Percentiles rank a stretch among this genome's conserved stretches.
Evolutionary conservation across 768 basidiomycete genomes (phyloP).

Genomic region (Cytidiella melzeri): DNA sequence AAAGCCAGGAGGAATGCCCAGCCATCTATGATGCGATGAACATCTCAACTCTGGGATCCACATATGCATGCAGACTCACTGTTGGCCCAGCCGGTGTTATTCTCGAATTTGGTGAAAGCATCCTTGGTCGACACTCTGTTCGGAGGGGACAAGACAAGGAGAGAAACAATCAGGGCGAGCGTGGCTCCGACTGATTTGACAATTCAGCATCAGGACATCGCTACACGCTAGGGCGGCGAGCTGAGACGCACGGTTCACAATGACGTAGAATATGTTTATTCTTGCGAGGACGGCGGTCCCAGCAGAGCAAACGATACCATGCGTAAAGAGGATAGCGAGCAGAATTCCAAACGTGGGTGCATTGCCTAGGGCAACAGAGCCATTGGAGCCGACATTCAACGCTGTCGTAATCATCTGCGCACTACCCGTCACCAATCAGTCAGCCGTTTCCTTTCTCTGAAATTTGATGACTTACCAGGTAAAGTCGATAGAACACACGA

Average conservation of each 20-base stretch:
- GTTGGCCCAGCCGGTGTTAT: conserved; percentile 62
- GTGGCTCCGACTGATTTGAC: conserved; percentile 49
- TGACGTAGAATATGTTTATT: conserved; percentile 63
- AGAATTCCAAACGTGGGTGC: conserved; percentile 67
- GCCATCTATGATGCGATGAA: conserved; percentile 37
- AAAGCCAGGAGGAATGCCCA: conserved; percentile 73
- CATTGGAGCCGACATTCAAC: conserved; percentile 54
- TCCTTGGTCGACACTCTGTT: conserved; percentile 57
- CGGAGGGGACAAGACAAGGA: conserved; percentile 51
- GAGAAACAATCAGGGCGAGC: conserved; percentile 52
- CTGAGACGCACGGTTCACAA: conserved; percentile 48
- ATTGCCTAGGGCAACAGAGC: conserved; percentile 40
- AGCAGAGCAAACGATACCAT: conserved; percentile 67
- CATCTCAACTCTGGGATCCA: neutral
- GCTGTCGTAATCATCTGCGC: conserved; percentile 77
- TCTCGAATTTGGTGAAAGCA: conserved; percentile 66
- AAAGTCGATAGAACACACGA: conserved; percentile 72
- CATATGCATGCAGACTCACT: conserved; percentile 31
- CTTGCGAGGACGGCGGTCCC: conserved; percentile 60
- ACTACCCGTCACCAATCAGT: conserved; percentile 23
- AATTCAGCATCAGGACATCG: neutral
- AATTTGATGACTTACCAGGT: conserved; percentile 39
- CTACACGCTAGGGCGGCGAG: neutral
- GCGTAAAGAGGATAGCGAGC: conserved; percentile 55
- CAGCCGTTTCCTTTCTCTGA: neutral